These are phyloP conservation scores for Ascochyta pisi DNA, from an alignment of 2,329 filamentous ascomycete genomes.

Conservation along the genomic window DNA sequence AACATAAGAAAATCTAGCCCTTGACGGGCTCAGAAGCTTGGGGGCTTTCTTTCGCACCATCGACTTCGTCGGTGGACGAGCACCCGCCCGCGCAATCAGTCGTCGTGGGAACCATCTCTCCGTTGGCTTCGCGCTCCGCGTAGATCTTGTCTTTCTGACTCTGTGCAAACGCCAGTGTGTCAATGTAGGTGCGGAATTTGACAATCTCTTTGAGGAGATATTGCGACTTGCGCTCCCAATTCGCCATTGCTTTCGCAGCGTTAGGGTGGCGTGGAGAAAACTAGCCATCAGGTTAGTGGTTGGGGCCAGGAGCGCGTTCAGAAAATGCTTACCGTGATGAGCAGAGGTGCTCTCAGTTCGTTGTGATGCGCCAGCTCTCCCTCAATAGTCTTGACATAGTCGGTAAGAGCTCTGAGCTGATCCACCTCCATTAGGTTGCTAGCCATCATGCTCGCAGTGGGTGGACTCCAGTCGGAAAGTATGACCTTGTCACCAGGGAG, in stretches of 20 bases:
- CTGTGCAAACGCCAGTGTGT: slow-evolving; percentile 77
- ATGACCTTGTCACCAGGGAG: slow-evolving; percentile 84
- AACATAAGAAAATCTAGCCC: slow-evolving; percentile 20
- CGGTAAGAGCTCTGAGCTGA: slow-evolving; percentile 75
- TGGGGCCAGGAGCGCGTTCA: not conserved
- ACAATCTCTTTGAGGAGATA: slow-evolving; percentile 93
- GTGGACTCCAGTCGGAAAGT: slow-evolving; percentile 88
- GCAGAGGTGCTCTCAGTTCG: slow-evolving; percentile 83
- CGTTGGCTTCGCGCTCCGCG: slow-evolving; percentile 43
- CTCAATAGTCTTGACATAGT: slow-evolving; percentile 86
- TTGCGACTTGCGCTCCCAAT: slow-evolving; percentile 96
- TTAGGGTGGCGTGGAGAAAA: slow-evolving; percentile 88
- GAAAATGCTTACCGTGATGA: slow-evolving; percentile 68
- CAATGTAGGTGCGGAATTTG: slow-evolving; percentile 95
- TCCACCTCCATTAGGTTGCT: slow-evolving; percentile 79
- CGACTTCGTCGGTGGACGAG: slow-evolving; percentile 29
- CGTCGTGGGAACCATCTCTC: slow-evolving; percentile 23
- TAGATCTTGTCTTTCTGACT: slow-evolving; percentile 75
- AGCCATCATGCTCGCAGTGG: slow-evolving; percentile 87
- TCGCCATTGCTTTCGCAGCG: slow-evolving; percentile 82
- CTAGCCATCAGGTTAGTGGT: slow-evolving; percentile 44
- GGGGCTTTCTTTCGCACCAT: slow-evolving; percentile 44
- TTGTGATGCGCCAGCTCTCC: slow-evolving; percentile 87
- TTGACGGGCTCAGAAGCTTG: slow-evolving; percentile 34
- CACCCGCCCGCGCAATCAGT: slow-evolving; percentile 19